These are phyloP conservation scores for Trebouxia sp. DNA, from an alignment of 139 green algal species.

Conservation along the genomic window DNA sequence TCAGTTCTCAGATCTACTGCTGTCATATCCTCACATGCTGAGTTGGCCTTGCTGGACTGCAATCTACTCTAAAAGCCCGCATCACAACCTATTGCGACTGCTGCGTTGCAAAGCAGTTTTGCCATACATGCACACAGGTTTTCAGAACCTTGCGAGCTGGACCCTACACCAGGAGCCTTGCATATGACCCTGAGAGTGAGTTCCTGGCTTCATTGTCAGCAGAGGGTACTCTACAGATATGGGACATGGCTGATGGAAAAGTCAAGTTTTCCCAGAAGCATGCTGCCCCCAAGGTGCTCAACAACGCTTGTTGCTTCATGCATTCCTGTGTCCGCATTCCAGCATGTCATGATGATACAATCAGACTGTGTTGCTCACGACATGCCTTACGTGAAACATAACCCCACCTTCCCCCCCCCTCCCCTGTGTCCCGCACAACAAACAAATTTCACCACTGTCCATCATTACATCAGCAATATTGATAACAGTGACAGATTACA, in stretches of 20 bases:
- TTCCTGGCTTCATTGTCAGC: conserved; percentile 64
- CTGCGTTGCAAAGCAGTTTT: neutral
- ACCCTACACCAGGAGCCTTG: conserved; percentile 67
- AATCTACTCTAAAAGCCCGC: neutral
- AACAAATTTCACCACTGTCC: too few relatives aligned
- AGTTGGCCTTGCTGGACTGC: neutral
- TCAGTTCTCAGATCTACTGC: neutral
- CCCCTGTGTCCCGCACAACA: too few relatives aligned
- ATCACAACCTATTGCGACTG: neutral
- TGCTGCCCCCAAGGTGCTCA: conserved; percentile 22
- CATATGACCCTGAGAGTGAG: conserved; percentile 79
- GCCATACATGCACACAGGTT: conserved; percentile 28
- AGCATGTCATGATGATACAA: neutral
- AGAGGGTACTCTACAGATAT: conserved; percentile 70
- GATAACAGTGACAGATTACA: too few relatives aligned
- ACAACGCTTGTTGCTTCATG: neutral
- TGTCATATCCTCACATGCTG: neutral
- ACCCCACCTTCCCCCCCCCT: too few relatives aligned
- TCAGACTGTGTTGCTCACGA: too few relatives aligned
- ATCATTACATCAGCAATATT: too few relatives aligned
- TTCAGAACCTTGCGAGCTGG: conserved; percentile 49
- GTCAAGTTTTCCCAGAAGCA: conserved; percentile 17
- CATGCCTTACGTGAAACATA: too few relatives aligned
- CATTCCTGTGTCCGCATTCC: neutral
- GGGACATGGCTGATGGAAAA: conserved; percentile 54